Evolutionary conservation across 2,329 filamentous ascomycete species (phyloP), one percentile per base, ranked within the genome.

Genomic region (Trichoderma citrinoviride): DNA sequence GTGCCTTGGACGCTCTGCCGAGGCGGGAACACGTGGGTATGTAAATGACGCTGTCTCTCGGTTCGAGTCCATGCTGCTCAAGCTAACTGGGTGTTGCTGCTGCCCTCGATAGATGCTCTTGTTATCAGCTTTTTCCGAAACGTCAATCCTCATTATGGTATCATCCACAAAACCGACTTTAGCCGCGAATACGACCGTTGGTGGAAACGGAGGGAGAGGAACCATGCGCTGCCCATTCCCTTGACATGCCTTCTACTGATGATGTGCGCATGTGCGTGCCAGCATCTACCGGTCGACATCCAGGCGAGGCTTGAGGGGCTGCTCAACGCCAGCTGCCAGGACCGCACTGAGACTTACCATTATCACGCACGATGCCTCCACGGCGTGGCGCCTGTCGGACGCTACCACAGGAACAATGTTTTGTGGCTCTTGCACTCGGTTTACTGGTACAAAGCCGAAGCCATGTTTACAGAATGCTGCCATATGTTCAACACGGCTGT

Each of bases 401-500:
- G 70, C 47, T 73, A 72, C 33, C 71, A 75, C 55, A 65, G 71
- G 14, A 64, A 71, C 60, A 74, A 72, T 49, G 70, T 76, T 0
- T 71, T 75, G 65, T 68, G 71, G 37, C 61, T 75, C 8, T 61
- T 76, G 46, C 73, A 75, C 49, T 74, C 71, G 1, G 71, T 68
- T 27, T 75, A 75, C 46, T 76, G 74, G 74, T 75, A 72, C 68
- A 76, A 76, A 60, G 71, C 72, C 6, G 74, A 76, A 52, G 74
- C 72, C 19, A 66, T 68, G 43, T 75, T 76, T 37, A 65, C 71
- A 14, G 73, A 76, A 58, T 70, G 70, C 12, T 76, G 73, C 72
- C 73, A 75, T 23, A 70, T 74, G 2, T 67, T 76, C 10, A 70
- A 71, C n/a, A 69, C 70, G n/a, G 73, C 74, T 3, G 70, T 75